These are phyloP conservation scores for Boletus barrowsii DNA, from an alignment of 768 basidiomycete genomes.

Conservation along the genomic window DNA sequence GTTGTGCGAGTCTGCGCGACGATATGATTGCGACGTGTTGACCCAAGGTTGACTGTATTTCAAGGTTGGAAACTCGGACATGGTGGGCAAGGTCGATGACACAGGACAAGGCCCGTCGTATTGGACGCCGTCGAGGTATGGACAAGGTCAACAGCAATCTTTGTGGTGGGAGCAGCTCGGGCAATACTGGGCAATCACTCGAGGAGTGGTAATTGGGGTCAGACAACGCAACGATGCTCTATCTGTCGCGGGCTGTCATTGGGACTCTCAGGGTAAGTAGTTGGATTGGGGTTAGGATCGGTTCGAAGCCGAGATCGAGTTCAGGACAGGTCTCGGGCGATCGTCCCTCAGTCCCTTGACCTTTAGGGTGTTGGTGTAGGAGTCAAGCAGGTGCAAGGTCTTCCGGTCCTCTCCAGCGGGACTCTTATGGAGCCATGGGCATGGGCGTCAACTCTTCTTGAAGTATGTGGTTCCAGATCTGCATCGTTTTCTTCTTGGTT, in stretches of 20 bases:
- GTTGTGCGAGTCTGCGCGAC: neutral
- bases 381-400: neutral
- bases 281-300: neutral
- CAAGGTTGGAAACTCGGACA: neutral
- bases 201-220: neutral
- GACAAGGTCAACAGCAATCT: neutral
- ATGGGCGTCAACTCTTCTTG: too few relatives aligned
- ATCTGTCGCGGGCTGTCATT: neutral
- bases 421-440: too few relatives aligned
- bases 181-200: neutral
- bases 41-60: neutral
- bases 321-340: neutral
- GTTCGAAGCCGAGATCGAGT: neutral
- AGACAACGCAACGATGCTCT: neutral
- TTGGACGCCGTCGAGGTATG: neutral
- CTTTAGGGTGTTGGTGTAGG: neutral
- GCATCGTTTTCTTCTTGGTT: neutral
- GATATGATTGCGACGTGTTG: neutral
- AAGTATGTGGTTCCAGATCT: neutral
- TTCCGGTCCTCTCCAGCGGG: neutral
- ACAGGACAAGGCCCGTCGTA: neutral
- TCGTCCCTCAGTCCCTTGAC: neutral
- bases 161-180: too few relatives aligned
- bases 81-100: neutral
- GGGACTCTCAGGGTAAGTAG: neutral